Evolutionary conservation across 164 flowering plant species (phyloP).

Genomic region (Protea cynaroides): DNA sequence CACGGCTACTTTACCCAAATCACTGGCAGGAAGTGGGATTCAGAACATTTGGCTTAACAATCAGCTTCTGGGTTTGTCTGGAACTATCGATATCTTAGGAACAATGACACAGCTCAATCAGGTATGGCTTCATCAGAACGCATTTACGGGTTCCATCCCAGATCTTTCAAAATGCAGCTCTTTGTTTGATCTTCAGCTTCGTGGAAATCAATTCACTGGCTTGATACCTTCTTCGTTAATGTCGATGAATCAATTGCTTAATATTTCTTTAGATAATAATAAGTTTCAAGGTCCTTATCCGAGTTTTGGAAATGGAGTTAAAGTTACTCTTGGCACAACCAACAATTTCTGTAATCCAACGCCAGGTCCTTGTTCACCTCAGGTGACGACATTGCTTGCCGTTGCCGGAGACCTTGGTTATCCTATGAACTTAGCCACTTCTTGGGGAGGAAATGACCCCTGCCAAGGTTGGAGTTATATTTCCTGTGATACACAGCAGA

Average conservation of each 20-base stretch:
- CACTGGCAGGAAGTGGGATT: conserved; percentile 26
- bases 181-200: conserved; percentile 43
- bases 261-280: conserved; percentile 47
- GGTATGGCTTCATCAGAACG: conserved; percentile 51
- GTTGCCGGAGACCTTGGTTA: conserved; percentile 45
- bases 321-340: conserved; percentile 8
- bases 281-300: conserved; percentile 54
- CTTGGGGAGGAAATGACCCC: conserved; percentile 57
- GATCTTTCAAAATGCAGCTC: conserved; percentile 32
- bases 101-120: conserved; percentile 31
- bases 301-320: conserved; percentile 16
- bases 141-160: conserved; percentile 43
- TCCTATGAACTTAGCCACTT: conserved; percentile 38
- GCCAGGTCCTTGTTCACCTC: conserved; percentile 53
- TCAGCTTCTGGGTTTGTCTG: conserved; percentile 31
- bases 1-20: conserved; percentile 33
- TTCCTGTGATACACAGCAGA: conserved; percentile 33
- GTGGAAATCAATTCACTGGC: conserved; percentile 50
- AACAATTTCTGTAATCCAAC: conserved; percentile 39
- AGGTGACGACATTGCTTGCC: conserved; percentile 37
- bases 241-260: conserved; percentile 23
- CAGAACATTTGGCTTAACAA: conserved; percentile 40
- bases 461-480: conserved; percentile 43
- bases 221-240: conserved; percentile 33
- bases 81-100: conserved; percentile 31